Evolutionary conservation across 2,329 filamentous ascomycete species (phyloP), one percentile per base, ranked within the genome.

Genomic region (Beauveria sp.): DNA sequence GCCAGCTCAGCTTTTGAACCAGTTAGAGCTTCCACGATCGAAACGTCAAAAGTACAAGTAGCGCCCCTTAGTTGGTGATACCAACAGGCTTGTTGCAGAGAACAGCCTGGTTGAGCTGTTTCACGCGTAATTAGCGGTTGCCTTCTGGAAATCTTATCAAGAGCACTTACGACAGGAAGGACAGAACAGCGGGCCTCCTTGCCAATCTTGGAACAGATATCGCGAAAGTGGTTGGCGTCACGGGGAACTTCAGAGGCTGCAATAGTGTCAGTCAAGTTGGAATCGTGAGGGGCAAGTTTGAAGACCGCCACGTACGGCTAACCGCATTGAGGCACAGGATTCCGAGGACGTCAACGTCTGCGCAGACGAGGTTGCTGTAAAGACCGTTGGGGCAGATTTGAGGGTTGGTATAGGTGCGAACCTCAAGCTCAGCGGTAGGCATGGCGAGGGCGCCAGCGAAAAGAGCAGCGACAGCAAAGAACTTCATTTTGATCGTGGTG

Each of bases 401-500:
- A 26, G 5, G 14, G 16, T 3, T 3, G 22, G 5, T 26, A 37
- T 53, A 22, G 40, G 53, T 57, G 54, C 60, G 53, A n/a, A 30
- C 54, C n/a, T 10, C n/a, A 2, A 28, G 4, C 20, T 62, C 65
- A 5, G 58, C 63, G 5, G 61, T 47, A 16, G 65, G 64, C 7
- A 61, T 44, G 46, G 65, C 64, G 28, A 64, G 22, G 22, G 57
- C 65, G 52, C 64, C 53, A 41, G 64, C 58, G 24, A 64, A 60
- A 44, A 67, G 61, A 24, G 65, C 64, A 48, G 62, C 37, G 48
- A 62, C 47, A 43, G 59, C 50, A 40, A 66, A 44, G 64, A 66
- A 64, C 62, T 67, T 63, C 66, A 67, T 67, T 40, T 61, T 66
- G 65, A 59, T 55, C 14, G 24, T 22, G 10, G 51, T 10, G 10